These are phyloP conservation scores for Cryphonectria nitschkei DNA, from an alignment of 2,329 filamentous ascomycete species.

Conservation along the genomic window DNA sequence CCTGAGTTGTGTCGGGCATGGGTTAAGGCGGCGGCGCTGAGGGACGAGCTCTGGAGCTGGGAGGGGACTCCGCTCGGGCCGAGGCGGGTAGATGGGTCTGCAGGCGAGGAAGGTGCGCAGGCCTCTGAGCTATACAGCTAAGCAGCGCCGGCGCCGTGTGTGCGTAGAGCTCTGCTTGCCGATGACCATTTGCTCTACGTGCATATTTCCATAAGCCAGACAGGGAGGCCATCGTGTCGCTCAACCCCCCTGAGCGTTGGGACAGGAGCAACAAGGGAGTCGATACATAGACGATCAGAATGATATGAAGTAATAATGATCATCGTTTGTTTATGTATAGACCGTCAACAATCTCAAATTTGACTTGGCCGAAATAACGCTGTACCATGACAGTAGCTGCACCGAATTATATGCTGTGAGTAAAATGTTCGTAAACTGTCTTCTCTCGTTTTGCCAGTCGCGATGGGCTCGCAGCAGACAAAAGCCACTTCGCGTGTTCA, in stretches of 20 bases:
- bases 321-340: no score
- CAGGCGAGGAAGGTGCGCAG: not conserved
- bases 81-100: not conserved
- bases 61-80: conserved; percentile 15
- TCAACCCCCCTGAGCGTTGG: not conserved
- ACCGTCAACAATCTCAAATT: no score
- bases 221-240: not conserved
- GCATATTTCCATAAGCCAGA: not conserved
- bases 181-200: not conserved
- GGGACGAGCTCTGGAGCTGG: conserved; percentile 46
- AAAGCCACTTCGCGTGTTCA: not conserved
- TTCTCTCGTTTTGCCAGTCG: not conserved
- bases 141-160: not conserved
- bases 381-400: not conserved
- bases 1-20: conserved; percentile 45
- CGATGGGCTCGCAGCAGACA: not conserved
- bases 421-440: not conserved
- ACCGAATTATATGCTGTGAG: not conserved
- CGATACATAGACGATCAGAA: no score
- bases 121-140: conserved; percentile 17
- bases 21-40: conserved; percentile 45
- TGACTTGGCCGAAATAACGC: no score
- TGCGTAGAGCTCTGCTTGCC: not conserved
- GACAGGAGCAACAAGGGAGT: not conserved
- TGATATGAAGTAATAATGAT: no score